A percentile compares a stretch with the other conserved stretches of the same genome.
Conservation (phyloP, 176 grass and related monocot genomes). For the Paspalum vaginatum region DNA sequence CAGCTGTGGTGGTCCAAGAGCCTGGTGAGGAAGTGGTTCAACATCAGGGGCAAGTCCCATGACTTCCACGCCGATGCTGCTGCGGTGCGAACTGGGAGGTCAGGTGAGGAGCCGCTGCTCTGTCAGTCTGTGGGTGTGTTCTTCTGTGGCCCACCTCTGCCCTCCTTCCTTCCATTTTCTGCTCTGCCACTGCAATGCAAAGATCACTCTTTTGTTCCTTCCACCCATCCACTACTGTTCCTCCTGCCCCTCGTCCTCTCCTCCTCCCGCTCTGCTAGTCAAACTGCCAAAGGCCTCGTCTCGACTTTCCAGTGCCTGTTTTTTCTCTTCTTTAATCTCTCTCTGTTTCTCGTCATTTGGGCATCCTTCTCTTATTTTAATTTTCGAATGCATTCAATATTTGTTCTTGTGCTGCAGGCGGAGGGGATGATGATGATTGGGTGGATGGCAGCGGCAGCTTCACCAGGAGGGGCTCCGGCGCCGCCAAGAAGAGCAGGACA, state of each 20-base stretch:
- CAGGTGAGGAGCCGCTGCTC: slow-evolving; percentile 43
- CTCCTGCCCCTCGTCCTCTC: slow-evolving; percentile 35
- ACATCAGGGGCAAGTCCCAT: slow-evolving; percentile 82
- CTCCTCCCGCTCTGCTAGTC: slow-evolving; percentile 35
- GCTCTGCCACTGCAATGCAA: slow-evolving; percentile 21
- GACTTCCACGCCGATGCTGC: slow-evolving; percentile 80
- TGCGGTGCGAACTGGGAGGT: slow-evolving; percentile 18
- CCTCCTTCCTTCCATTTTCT: slow-evolving; percentile 27
- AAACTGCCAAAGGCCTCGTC: slow-evolving; percentile 43
- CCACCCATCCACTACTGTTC: slow-evolving; percentile 15
- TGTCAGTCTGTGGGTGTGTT: not conserved
- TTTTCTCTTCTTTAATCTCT: not conserved
- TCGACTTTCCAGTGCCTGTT: slow-evolving; percentile 28
- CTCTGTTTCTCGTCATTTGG: slow-evolving; percentile 19
- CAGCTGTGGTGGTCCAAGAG: slow-evolving; percentile 84
- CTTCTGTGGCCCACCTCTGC: not conserved
- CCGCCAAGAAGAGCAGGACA: slow-evolving; percentile 83
- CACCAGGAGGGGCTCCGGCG: slow-evolving; percentile 66
- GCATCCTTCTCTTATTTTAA: not conserved
- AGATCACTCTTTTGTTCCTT: slow-evolving; percentile 52
- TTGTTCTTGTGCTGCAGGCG: slow-evolving; percentile 40
- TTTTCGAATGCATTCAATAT: not conserved
- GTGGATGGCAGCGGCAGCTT: slow-evolving; percentile 66
- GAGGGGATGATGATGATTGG: slow-evolving; percentile 70
- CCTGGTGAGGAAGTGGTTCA: slow-evolving; percentile 94